These are phyloP conservation scores for Dactylellina leptospora DNA, from an alignment of 2,329 filamentous ascomycete species.

Conservation along the genomic window DNA sequence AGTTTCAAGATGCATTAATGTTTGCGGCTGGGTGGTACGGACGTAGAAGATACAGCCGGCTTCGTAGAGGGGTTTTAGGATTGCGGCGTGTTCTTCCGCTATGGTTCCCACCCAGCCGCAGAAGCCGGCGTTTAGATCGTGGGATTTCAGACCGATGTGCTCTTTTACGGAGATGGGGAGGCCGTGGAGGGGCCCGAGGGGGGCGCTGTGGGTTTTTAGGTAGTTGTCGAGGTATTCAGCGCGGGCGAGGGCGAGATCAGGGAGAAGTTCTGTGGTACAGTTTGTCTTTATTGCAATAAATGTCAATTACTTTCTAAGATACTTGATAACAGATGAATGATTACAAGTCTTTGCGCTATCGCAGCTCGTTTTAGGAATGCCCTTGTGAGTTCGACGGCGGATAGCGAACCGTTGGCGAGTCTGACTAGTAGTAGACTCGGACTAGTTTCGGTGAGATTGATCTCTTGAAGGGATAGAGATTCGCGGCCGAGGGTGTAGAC, in stretches of 20 bases:
- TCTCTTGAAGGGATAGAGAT: slow-evolving; percentile 63
- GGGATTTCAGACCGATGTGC: slow-evolving; percentile 64
- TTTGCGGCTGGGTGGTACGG: slow-evolving; percentile 67
- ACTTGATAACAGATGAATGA: slow-evolving; percentile 4
- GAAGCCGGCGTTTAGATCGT: slow-evolving; percentile 65
- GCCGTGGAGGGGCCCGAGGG: slow-evolving; percentile 61
- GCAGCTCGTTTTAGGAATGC: slow-evolving; percentile 68
- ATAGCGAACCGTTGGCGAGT: slow-evolving; percentile 63
- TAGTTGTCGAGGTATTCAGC: slow-evolving; percentile 59
- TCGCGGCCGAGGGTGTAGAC: slow-evolving; percentile 63
- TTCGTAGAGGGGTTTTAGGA: slow-evolving; percentile 63
- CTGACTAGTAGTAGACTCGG: slow-evolving; percentile 62
- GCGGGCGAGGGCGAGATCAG: slow-evolving; percentile 58
- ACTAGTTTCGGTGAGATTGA: slow-evolving; percentile 64
- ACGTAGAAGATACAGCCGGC: slow-evolving; percentile 67
- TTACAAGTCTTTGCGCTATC: slow-evolving; percentile 65
- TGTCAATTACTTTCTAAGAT: slow-evolving; percentile 1
- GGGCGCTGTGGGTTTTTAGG: slow-evolving; percentile 57
- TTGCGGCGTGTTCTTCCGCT: slow-evolving; percentile 63
- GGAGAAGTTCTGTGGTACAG: slow-evolving; percentile 63
- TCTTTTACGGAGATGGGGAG: slow-evolving; percentile 68
- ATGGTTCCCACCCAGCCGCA: slow-evolving; percentile 64
- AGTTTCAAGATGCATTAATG: slow-evolving; percentile 64
- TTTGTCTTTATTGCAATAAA: slow-evolving; percentile 59
- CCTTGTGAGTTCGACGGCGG: slow-evolving; percentile 62